Evolutionary conservation across 2,329 filamentous ascomycete species (phyloP).

Genomic region (Neurospora crassa): DNA sequence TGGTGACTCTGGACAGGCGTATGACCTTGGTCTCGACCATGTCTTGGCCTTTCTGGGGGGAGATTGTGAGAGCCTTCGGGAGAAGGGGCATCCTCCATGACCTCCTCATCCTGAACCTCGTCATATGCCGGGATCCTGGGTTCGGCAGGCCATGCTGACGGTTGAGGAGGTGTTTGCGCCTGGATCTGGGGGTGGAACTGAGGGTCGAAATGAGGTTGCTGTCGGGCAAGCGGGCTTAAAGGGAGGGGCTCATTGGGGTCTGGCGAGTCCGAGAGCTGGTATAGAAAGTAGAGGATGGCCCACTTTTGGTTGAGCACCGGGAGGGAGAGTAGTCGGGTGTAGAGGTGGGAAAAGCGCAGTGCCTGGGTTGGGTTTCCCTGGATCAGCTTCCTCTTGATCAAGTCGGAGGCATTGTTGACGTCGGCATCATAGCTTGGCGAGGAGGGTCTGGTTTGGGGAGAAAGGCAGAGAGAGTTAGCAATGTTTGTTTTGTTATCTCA

Average conservation of each 20-base stretch:
- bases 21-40: constrained; percentile 19
- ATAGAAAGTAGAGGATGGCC: constrained; percentile 87
- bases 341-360: constrained; percentile 79
- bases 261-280: constrained; percentile 66
- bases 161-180: constrained; percentile 21
- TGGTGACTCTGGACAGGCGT: neutral
- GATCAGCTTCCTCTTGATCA: constrained; percentile 83
- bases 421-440: constrained; percentile 54
- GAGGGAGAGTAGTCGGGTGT: constrained; percentile 79
- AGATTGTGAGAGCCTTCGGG: constrained; percentile 39
- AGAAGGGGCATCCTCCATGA: constrained; percentile 44
- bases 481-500: neutral
- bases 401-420: constrained; percentile 83
- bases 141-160: neutral
- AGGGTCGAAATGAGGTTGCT: neutral
- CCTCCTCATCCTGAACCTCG: constrained; percentile 31
- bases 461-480: constrained; percentile 1
- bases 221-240: constrained; percentile 24
- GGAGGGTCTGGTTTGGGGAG: constrained; percentile 27
- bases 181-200: constrained; percentile 24
- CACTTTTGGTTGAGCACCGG: constrained; percentile 93
- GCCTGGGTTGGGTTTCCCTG: constrained; percentile 71
- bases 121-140: constrained; percentile 17
- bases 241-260: constrained; percentile 43
- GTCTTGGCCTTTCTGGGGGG: constrained; percentile 30